phyloP scores from a whole-genome alignment of 2,329 filamentous ascomycete genomes.

The Thelonectria discophora region DNA sequence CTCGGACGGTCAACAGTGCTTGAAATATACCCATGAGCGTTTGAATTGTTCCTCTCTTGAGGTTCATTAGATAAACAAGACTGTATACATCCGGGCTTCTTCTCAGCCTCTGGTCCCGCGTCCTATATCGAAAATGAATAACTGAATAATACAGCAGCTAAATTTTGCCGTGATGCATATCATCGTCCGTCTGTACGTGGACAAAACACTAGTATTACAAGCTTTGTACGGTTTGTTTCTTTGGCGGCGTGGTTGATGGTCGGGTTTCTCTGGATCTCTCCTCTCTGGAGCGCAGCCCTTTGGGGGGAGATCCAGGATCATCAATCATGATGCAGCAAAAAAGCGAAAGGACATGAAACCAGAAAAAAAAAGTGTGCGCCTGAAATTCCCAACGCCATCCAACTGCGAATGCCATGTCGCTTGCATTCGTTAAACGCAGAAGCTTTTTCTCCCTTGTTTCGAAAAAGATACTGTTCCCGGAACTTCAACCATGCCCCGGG shows the following conservation, averaged over 20 bases:
- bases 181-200: conserved; percentile 5
- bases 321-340: conserved; percentile 2
- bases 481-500: too few species aligned
- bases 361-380: conserved; percentile 21
- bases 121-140: not conserved
- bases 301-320: conserved; percentile 1
- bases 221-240: conserved; percentile 8
- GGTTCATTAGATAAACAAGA: too few species aligned
- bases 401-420: conserved; percentile 23
- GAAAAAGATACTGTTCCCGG: too few species aligned
- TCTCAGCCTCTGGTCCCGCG: not conserved
- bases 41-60: not conserved
- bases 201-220: conserved; percentile 25
- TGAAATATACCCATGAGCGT: conserved; percentile 30
- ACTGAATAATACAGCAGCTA: not conserved
- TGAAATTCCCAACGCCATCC: conserved; percentile 36
- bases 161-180: not conserved
- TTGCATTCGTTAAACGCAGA: conserved; percentile 31
- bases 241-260: not conserved
- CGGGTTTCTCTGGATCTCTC: not conserved
- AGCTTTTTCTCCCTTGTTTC: not conserved
- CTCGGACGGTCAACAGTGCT: too few species aligned
- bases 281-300: conserved; percentile 9
- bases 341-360: not conserved
- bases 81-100: not conserved